Evolutionary conservation across 2,329 filamentous ascomycete genomes (phyloP), one percentile per base, ranked within the genome.

Genomic region (Aspergillus neotritici): DNA sequence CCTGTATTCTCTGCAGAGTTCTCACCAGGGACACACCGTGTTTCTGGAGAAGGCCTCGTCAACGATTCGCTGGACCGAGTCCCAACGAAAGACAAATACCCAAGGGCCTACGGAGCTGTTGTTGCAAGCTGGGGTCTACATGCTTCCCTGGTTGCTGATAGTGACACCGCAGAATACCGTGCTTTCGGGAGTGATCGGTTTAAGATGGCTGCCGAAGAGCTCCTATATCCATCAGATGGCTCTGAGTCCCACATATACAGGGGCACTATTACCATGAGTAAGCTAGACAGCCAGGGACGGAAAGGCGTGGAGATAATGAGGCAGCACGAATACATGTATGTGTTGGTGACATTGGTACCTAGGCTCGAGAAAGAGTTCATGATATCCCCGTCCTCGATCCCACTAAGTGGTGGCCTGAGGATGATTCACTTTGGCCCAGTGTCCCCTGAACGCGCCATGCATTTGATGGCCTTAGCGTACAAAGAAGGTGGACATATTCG

Each of bases 101-200:
- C 51, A 39, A 61, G 53, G 4, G 56, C 77, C 2, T 78, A 85
- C 56, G 90, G 88, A 17, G 85, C 84, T 16, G 87, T 96, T 15
- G 90, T 97, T 2, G 84, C 83, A 34, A 93, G 86, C 63, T 94
- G 94, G 77, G 91, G 86, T 14, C 81, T 97, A 58, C 91, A 97
- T 60, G 87, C 90, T 25, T 82, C 84, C 33, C 76, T 97, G 3
- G 88, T 97, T 15, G 89, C 87, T 55, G 89, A 96, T 69, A 93
- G 86, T 64, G 91, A 97, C 64, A 94, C 90, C 0, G 72, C 79
- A 0, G 84, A 81, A 51, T 91, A 91, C 65, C 83, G 91, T 49
- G 78, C 80, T 52, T 83, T 85, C 57, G 91, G 91, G 10, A 74
- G 75, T 28, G 79, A 84, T 60, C 78, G 91, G 14, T 97, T 97